A percentile compares a stretch with the other conserved stretches of the same genome.
phyloP scores from a whole-genome alignment of 164 flowering plant genomes.

The Taxillus chinensis region DNA sequence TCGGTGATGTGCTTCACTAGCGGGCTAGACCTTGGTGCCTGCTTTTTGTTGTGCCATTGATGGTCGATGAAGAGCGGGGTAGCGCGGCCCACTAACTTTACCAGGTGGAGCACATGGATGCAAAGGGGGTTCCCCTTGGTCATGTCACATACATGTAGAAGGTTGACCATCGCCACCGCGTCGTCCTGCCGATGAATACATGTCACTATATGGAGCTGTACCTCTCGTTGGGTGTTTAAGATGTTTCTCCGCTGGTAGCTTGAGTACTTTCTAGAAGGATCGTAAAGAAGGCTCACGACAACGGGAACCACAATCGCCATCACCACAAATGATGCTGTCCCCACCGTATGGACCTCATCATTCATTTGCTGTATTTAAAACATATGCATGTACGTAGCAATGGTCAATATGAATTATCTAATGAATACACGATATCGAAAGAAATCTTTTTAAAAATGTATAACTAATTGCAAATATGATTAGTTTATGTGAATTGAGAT shows the following conservation, averaged over 20 bases:
- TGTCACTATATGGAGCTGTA: background rate
- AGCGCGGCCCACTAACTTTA: background rate
- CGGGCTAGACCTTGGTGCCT: background rate
- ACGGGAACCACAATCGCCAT: background rate
- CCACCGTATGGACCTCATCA: background rate
- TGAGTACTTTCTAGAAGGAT: constrained; percentile 2
- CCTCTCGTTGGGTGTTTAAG: background rate
- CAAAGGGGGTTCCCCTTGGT: background rate
- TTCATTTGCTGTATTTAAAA: background rate
- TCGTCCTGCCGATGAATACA: background rate
- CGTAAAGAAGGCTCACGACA: background rate
- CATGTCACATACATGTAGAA: background rate
- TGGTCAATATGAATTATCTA: too few species aligned
- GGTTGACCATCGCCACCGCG: background rate
- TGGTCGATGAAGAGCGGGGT: background rate
- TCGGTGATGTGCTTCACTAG: background rate
- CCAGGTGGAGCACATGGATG: background rate
- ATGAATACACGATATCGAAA: too few species aligned
- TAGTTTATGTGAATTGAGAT: too few species aligned
- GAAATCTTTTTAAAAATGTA: too few species aligned
- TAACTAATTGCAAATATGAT: too few species aligned
- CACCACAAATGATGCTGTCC: background rate
- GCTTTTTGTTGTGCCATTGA: background rate
- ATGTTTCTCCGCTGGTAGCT: constrained; percentile 1
- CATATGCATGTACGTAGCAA: too few species aligned